Evolutionary conservation across 2,329 filamentous ascomycete species (phyloP), one percentile per base, ranked within the genome.

Genomic region (Xylariales sp.): DNA sequence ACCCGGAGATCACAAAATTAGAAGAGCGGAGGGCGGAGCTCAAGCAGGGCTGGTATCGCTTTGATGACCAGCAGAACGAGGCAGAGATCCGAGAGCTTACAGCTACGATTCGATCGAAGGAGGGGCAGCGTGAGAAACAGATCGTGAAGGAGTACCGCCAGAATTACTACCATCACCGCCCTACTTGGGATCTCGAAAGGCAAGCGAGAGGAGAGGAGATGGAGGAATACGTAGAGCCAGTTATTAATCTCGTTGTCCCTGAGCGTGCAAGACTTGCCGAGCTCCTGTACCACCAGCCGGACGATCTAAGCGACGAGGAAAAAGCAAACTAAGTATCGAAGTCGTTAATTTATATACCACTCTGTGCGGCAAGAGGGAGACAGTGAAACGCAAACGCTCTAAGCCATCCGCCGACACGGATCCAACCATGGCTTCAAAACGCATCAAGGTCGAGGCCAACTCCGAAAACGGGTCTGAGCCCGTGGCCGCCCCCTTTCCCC

Each of bases 111-210:
- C 38, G 39, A 15, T 49, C 24, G 2, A 58, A 50, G 38, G 29
- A 30, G 29, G 42, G 32, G 13, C 14, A 54, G 37, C 41, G 34
- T 12, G 33, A 46, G 2, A 49, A 44, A 27, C 13, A 31, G 11
- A 31, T 54, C 13, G 24, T 45, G 14, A 47, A 47, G 38, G 40
- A 46, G 29, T 59, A 60, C 33, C 37, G 41, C 18, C 27, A 53
- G 36, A 30, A 57, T 41, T 57, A 57, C 35, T 60, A 57, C 32
- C 49, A 54, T 27, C 38, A 55, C 38, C 40, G 36, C 28, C 41
- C 41, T 4, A 56, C 47, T 21, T 50, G 37, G 50, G 55, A 60
- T 24, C 55, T 61, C 19, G 41, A 60, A 39, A 43, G 40, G 16
- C 36, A 49, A 36, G 45, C 43, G 8, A 43, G 27, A 16, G 46